A percentile compares a stretch with the other conserved stretches of the same genome.
Evolutionary conservation across 2,329 filamentous ascomycete genomes (phyloP).

Genomic region (Claviceps africana): DNA sequence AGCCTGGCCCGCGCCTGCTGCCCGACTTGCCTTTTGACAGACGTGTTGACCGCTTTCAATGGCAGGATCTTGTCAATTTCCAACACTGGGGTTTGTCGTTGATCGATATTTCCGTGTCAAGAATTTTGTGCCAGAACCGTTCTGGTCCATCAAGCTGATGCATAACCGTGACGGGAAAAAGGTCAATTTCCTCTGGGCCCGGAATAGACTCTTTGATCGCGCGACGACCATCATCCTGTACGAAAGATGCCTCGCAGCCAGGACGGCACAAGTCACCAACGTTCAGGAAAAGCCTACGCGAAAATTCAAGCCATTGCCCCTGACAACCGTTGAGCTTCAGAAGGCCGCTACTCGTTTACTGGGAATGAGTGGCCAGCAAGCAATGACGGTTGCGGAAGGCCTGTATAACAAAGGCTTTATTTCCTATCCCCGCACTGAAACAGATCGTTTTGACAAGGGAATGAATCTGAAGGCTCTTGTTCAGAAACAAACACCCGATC

Average conservation of each 20-base stretch:
- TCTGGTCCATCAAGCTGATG: constrained; percentile 82
- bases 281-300: constrained; percentile 83
- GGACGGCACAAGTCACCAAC: constrained; percentile 65
- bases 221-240: constrained; percentile 69
- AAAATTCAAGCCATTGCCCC: constrained; percentile 83
- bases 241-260: constrained; percentile 68
- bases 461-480: constrained; percentile 74
- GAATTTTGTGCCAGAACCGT: constrained; percentile 83
- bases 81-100: constrained; percentile 90
- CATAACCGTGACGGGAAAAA: constrained; percentile 65
- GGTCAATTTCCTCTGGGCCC: constrained; percentile 72
- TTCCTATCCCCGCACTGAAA: constrained; percentile 94
- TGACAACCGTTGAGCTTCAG: constrained; percentile 92
- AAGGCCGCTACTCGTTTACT: constrained; percentile 86
- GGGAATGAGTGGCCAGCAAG: constrained; percentile 77
- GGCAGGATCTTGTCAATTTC: constrained; percentile 86
- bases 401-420: constrained; percentile 94
- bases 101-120: constrained; percentile 89
- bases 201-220: constrained; percentile 76
- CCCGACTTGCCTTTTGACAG: not conserved
- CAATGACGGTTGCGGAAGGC: constrained; percentile 76
- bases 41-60: not conserved
- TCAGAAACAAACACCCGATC: constrained; percentile 68
- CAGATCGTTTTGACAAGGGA: constrained; percentile 81
- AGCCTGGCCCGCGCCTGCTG: constrained; percentile 11